Conservation (phyloP, 2,329 filamentous ascomycete species). For the Trichoderma afroharzianum region DNA sequence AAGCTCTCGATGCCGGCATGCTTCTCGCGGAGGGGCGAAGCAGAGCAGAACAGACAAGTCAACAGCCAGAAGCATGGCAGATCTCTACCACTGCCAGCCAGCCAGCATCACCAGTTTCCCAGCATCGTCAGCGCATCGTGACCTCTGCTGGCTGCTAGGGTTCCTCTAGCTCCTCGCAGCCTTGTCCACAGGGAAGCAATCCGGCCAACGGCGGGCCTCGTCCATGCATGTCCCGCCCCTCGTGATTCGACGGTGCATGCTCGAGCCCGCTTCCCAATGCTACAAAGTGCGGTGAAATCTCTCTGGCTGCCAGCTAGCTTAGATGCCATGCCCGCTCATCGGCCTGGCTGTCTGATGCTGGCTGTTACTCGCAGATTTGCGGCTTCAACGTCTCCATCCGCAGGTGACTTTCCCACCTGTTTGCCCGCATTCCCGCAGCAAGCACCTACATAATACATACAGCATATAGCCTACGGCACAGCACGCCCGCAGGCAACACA, state of each 20-base stretch:
- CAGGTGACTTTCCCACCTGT: conserved; percentile 10
- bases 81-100: background rate
- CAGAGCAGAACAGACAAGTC: background rate
- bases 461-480: background rate
- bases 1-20: background rate
- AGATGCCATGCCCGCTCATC: background rate
- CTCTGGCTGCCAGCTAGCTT: background rate
- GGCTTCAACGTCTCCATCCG: background rate
- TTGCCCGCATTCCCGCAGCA: conserved; percentile 13
- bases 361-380: background rate
- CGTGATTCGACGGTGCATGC: conserved; percentile 17
- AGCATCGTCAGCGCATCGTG: conserved; percentile 1
- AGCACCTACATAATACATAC: conserved; percentile 11
- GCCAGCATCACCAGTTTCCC: background rate
- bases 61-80: background rate
- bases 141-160: background rate
- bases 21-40: background rate
- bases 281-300: conserved; percentile 20
- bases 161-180: conserved; percentile 7
- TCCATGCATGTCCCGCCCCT: conserved; percentile 15
- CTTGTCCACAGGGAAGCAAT: conserved; percentile 8
- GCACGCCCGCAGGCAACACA: background rate
- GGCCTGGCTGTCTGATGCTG: background rate
- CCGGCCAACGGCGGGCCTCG: conserved; percentile 17
- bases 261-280: conserved; percentile 7